Evolutionary conservation across 1,284 basidiomycete species (phyloP), one percentile per base, ranked within the genome.

Genomic region (Trichosporon sp.): DNA sequence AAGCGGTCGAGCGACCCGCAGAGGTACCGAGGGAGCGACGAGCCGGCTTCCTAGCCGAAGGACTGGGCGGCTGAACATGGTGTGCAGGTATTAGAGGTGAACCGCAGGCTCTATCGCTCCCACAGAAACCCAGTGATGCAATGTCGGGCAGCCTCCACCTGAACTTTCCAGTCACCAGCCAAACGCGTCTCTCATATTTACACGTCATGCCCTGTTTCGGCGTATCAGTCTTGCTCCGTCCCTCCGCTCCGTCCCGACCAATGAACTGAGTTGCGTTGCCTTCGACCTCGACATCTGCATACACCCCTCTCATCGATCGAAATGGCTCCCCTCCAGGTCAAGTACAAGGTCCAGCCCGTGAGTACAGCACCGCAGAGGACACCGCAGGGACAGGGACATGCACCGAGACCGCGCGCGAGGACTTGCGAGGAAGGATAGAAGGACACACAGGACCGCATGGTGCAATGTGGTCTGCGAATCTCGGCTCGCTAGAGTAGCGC

Each of bases 271-370:
- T 23, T 57, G 56, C 31, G 56, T 34, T 36, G 32, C 56, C 32
- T 36, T 57, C 56, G 21, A 27, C 31, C 33, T 23, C 57, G 27
- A 23, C 33, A 58, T 37, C n/a, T n/a, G n/a, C n/a, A n/a, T n/a
- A n/a, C n/a, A 44, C 33, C 21, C 25, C 34, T 37, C 57, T 29
- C 57, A 37, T n/a, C 32, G 32, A 36, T 44, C 63, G 54, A 52
- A 56, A 67, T 67, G 65, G 29, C 63, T 32, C 62, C 40, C 40
- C 40, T 59, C 66, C 27, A 52, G 29, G 32, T 68, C 63, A 65
- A 65, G 63, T 4, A 63, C 66, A 44, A 36, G 56, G 10, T 46
- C 29, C 63, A 65, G 63, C 63, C 63, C 49, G 66, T 68, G 63
- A 65, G 66, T 59, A 25, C n/a, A 19, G n/a, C 6, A 29, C 13